Percentiles rank a stretch among this genome's conserved stretches.
Evolutionary conservation across 352 stramenopile species (phyloP).

Genomic region (Hyaloperonospora brassicae): DNA sequence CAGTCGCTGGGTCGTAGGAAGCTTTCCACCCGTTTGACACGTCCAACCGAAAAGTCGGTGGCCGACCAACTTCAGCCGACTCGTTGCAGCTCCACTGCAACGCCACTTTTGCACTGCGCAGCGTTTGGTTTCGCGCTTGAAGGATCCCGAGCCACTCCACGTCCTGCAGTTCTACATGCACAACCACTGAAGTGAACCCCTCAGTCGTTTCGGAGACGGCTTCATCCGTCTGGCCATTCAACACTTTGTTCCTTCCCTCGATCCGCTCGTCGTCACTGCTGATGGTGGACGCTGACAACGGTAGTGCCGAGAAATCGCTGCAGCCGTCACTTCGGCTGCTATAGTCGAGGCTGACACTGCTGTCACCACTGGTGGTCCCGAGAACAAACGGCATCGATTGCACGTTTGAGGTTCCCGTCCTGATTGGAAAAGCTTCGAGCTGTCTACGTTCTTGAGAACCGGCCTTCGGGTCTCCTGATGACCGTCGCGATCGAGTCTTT

Average conservation of each 20-base stretch:
- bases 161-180: conserved; percentile 38
- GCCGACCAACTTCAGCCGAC: conserved; percentile 27
- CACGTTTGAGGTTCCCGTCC: conserved; percentile 7
- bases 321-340: conserved; percentile 14
- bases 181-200: conserved; percentile 30
- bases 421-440: conserved; percentile 3
- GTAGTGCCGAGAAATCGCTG: conserved; percentile 23
- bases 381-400: conserved; percentile 4
- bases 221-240: conserved; percentile 2
- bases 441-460: conserved; percentile 3
- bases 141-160: conserved; percentile 35
- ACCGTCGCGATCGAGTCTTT: conserved; percentile 3
- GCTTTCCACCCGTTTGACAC: conserved; percentile 31
- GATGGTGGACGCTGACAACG: conserved; percentile 6
- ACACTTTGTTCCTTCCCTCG: conserved; percentile 3
- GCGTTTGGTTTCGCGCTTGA: not conserved
- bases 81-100: conserved; percentile 48
- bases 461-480: conserved; percentile 8
- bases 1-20: conserved; percentile 27
- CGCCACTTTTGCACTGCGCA: conserved; percentile 8
- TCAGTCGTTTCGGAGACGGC: conserved; percentile 5
- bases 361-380: conserved; percentile 17
- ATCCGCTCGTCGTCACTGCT: conserved; percentile 3
- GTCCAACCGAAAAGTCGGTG: conserved; percentile 35
- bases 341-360: conserved; percentile 17